Evolutionary conservation across 805 yeast species (phyloP).

Genomic region (Wickerhamomyces tratensis): DNA sequence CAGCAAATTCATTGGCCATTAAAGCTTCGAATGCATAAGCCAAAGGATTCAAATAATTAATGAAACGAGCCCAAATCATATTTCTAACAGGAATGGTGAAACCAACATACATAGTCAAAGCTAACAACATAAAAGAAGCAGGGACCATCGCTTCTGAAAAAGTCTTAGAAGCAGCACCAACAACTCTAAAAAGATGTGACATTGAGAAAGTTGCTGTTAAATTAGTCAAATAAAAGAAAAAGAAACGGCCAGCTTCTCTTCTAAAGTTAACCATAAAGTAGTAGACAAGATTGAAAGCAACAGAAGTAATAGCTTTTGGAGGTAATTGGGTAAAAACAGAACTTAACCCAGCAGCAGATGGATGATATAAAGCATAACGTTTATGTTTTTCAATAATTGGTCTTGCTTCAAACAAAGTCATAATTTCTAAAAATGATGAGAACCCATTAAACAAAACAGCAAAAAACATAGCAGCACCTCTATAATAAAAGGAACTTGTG

Average conservation of each 20-base stretch:
- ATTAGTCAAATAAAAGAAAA: slow-evolving; percentile 37
- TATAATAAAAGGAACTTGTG: slow-evolving; percentile 35
- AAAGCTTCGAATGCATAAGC: slow-evolving; percentile 34
- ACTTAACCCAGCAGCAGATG: slow-evolving; percentile 57
- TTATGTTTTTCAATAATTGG: slow-evolving; percentile 51
- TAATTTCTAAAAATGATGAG: slow-evolving; percentile 44
- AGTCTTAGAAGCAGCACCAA: slow-evolving; percentile 29
- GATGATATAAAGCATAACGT: slow-evolving; percentile 47
- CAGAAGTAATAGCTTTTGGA: slow-evolving; percentile 30
- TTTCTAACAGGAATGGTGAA: slow-evolving; percentile 32
- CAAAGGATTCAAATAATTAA: slow-evolving; percentile 32
- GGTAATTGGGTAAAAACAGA: slow-evolving; percentile 53
- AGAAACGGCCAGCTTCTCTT: slow-evolving; percentile 45
- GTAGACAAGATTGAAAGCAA: slow-evolving; percentile 36
- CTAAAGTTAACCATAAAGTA: slow-evolving; percentile 48
- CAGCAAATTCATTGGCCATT: slow-evolving; percentile 34
- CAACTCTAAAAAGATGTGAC: slow-evolving; percentile 40
- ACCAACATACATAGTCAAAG: slow-evolving; percentile 30
- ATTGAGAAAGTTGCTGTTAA: slow-evolving; percentile 37
- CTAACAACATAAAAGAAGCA: slow-evolving; percentile 28
- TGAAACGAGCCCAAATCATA: slow-evolving; percentile 39
- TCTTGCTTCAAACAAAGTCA: slow-evolving; percentile 43
- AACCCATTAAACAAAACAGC: slow-evolving; percentile 51
- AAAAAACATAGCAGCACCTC: slow-evolving; percentile 55
- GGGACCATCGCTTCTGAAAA: slow-evolving; percentile 35